These are phyloP conservation scores for Ceratopteris richardii DNA, from an alignment of 75 land plant genomes.

Conservation along the genomic window DNA sequence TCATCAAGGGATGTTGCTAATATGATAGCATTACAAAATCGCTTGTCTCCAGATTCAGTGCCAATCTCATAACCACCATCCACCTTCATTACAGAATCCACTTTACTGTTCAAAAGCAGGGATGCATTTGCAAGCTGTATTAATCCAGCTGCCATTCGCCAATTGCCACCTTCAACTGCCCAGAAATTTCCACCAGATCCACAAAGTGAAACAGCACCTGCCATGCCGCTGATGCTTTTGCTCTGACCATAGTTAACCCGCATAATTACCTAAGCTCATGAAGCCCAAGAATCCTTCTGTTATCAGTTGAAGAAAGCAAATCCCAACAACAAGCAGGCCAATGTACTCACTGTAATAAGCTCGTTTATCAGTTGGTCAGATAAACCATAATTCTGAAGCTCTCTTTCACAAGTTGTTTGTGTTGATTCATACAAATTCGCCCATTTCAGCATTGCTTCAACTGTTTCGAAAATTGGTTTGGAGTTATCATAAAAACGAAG, in stretches of 20 bases:
- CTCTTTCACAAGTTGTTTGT: slow-evolving; percentile 35
- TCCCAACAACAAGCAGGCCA: not conserved
- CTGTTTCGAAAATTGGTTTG: slow-evolving; percentile 60
- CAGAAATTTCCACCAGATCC: slow-evolving; percentile 87
- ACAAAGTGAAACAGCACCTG: slow-evolving; percentile 89
- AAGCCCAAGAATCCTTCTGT: not conserved
- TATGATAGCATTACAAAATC: slow-evolving; percentile 58
- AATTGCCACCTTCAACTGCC: slow-evolving; percentile 90
- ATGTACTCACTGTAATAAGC: slow-evolving; percentile 81
- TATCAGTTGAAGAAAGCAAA: not conserved
- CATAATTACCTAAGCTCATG: slow-evolving; percentile 59
- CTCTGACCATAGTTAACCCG: slow-evolving; percentile 96
- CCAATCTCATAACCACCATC: slow-evolving; percentile 54
- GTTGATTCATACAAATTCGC: slow-evolving; percentile 58
- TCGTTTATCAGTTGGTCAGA: slow-evolving; percentile 60
- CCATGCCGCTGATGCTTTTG: slow-evolving; percentile 84
- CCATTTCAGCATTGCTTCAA: slow-evolving; percentile 89
- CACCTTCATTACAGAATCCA: slow-evolving; percentile 38
- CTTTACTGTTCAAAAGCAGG: slow-evolving; percentile 51
- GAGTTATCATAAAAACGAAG: slow-evolving; percentile 52
- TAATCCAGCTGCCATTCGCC: slow-evolving; percentile 88
- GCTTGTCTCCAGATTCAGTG: slow-evolving; percentile 39
- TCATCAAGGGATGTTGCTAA: slow-evolving; percentile 90
- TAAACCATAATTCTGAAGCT: slow-evolving; percentile 49
- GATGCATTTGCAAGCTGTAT: slow-evolving; percentile 58